phyloP scores from a whole-genome alignment of 495 filamentous ascomycete species.

The Oidiodendron maius region DNA sequence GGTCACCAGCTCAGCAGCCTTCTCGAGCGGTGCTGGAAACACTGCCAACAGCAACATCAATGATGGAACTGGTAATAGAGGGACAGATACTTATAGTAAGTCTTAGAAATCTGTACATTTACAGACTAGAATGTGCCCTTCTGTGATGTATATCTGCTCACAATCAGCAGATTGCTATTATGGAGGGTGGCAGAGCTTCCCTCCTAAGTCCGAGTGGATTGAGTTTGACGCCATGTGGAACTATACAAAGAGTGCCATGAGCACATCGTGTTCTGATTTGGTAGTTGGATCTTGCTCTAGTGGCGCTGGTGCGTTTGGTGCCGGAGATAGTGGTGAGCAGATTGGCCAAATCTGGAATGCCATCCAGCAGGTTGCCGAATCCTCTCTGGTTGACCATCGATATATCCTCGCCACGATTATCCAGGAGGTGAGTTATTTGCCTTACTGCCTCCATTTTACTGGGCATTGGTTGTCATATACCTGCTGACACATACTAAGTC shows the following conservation, averaged over 20 bases:
- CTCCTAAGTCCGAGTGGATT: constrained; percentile 4
- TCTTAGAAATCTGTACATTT: too few species aligned
- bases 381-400: constrained; percentile 26
- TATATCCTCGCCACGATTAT: constrained; percentile 34
- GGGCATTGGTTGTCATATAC: too few species aligned
- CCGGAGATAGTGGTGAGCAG: constrained; percentile 14
- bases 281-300: too few species aligned
- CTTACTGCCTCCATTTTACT: too few species aligned
- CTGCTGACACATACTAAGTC: constrained; percentile 11
- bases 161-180: too few species aligned
- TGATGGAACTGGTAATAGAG: too few species aligned
- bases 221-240: constrained; percentile 9
- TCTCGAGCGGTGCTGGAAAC: too few species aligned
- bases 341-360: constrained; percentile 27
- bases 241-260: neutral
- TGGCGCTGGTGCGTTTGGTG: constrained; percentile 6
- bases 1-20: too few species aligned
- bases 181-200: neutral
- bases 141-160: too few species aligned
- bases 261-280: constrained; percentile 1
- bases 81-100: too few species aligned
- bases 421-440: constrained; percentile 24
- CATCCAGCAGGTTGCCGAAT: constrained; percentile 25
- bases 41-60: too few species aligned
- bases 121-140: too few species aligned